These are phyloP conservation scores for Argentina anserina DNA, from an alignment of 306 rosid genomes.

Conservation along the genomic window DNA sequence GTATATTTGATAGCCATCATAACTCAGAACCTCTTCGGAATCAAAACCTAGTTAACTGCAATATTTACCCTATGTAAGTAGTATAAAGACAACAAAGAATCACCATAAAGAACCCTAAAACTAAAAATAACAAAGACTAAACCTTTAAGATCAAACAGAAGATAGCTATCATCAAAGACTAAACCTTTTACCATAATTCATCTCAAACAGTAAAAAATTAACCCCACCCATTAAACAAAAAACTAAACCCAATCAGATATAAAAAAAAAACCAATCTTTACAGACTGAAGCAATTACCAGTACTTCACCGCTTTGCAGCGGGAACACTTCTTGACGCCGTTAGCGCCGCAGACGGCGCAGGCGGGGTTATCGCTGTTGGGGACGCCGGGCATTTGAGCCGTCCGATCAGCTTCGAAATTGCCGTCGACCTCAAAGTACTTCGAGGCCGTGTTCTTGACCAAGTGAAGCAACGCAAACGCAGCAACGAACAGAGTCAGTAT, in stretches of 20 bases:
- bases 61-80: neutral
- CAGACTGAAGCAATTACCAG: slow-evolving; percentile 43
- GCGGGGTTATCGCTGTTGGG: slow-evolving; percentile 24
- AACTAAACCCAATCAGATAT: neutral
- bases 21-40: neutral
- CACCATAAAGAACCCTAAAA: neutral
- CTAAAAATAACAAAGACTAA: neutral
- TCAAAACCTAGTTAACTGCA: neutral
- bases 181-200: neutral
- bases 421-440: slow-evolving; percentile 88
- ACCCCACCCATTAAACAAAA: neutral
- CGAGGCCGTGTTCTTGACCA: slow-evolving; percentile 76
- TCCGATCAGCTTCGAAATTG: slow-evolving; percentile 51
- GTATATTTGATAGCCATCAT: neutral
- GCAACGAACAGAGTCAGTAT: slow-evolving; percentile 43
- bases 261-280: neutral
- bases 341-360: slow-evolving; percentile 59
- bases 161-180: neutral
- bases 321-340: slow-evolving; percentile 59
- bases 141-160: neutral
- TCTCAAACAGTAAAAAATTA: neutral
- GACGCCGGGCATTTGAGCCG: slow-evolving; percentile 51
- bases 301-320: slow-evolving; percentile 81
- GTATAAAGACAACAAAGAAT: neutral
- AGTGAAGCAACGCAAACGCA: slow-evolving; percentile 48